Evolutionary conservation across 345 rosid genomes (phyloP), one percentile per base, ranked within the genome.

Genomic region (Lepidium aucheri): DNA sequence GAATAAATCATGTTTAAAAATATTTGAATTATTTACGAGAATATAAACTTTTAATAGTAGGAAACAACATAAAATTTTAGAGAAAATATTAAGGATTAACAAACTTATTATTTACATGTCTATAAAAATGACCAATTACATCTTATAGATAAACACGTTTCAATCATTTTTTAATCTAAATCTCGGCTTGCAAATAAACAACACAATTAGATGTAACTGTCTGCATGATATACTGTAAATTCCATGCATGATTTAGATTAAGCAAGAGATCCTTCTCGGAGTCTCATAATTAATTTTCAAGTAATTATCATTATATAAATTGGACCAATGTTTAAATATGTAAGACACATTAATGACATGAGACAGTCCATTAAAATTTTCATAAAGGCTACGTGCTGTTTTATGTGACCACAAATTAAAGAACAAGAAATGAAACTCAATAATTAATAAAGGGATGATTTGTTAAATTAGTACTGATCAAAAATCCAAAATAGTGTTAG

Each of bases 401-500:
- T 60, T 70, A 13, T 60, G 61, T 69, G 61, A 69, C 68, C 61
- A 24, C 46, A n/a, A 33, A 32, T 32, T 50, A 41, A 40, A 49
- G 66, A 68, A 26, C 34, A 49, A 58, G 35, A 49, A 10, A 20
- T 20, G 1, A 36, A 35, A 9, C 41, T 28, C 49, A 45, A 18
- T 11, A 45, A 10, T 36, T 60, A 53, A 33, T 22, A 18, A 22
- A 50, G 14, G 52, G 36, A 52, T 33, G 59, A 30, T 50, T 59
- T 47, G 60, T 51, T 39, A 41, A 69, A 52, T 12, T 3, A 16
- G 38, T 61, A 46, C 9, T 53, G 67, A 69, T 20, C 35, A 34
- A 12, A 9, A 53, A 47, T 52, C 20, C 53, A 34, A 61, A 41
- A 41, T 12, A 50, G 53, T 51, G 17, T 51, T 51, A 52, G 11